Evolutionary conservation across 73 alveolate species (phyloP), one percentile per base, ranked within the genome.

Genomic region (Uronychia setigera): DNA sequence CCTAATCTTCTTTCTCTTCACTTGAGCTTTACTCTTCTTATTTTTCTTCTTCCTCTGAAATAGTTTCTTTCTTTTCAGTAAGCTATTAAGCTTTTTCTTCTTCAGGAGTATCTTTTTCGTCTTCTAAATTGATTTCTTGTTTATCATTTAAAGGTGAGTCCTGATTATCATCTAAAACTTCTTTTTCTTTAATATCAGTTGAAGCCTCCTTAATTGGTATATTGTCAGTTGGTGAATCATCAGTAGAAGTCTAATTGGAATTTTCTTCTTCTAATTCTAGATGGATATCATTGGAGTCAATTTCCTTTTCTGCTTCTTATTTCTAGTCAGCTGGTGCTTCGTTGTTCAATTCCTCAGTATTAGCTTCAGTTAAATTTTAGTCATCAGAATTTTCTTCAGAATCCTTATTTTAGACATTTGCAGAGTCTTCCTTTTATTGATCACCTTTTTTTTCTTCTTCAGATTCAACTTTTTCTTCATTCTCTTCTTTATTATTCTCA

Each of bases 241-340:
- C 67, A 11, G 5, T 19, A 46, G 5, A 19, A 46, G 67, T 46
- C 19, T 46, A 5, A 11, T 67, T 67, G 5, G 5, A 5, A 5
- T 5, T 28, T 67, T 26, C 79, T 67, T 67, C 79, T 26, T 67
- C 30, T 13, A 13, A 13, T 26, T 67, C 79, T 28, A 5, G 32
- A 5, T 67, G 5, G 1, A 5, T 28, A 1, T 67, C 79, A 67
- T 25, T 30, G 14, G 30, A 13, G 5, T 31, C 58, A 31, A 26
- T 58, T 76, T 76, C 32, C 81, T 76, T 76, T 76, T 76, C 81
- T 1, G 29, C 58, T 26, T 26, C 59, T 30, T 46, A 5, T 46
- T 28, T 26, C 32, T 25, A 26, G 1, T 26, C 59, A 1, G 25
- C 59, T 28, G 25, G 58, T 1, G 58, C 27, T 27, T 76, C 81